phyloP scores from a whole-genome alignment of 2,329 filamentous ascomycete genomes.

The Trichophyton benhamiae region DNA sequence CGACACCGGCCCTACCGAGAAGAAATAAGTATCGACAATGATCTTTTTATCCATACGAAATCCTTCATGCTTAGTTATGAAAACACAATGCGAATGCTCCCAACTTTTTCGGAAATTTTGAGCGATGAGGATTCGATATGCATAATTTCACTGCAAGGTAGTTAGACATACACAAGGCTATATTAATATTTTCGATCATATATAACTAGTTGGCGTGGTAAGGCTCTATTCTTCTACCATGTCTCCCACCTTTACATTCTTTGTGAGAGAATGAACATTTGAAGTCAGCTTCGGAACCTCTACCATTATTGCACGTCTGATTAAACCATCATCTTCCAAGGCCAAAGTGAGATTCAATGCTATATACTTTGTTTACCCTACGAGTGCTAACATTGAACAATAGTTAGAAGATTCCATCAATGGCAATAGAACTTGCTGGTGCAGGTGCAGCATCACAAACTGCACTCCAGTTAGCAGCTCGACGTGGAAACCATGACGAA shows the following conservation, averaged over 20 bases:
- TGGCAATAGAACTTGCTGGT: background rate
- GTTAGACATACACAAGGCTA: background rate
- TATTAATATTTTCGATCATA: background rate
- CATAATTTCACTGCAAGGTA: background rate
- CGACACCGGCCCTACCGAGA: background rate
- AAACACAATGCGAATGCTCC: background rate
- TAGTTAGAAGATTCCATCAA: background rate
- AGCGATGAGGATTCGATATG: background rate
- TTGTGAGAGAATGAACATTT: no score
- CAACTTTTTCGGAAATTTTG: conserved; percentile 1
- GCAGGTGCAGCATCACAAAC: background rate
- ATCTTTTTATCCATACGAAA: background rate
- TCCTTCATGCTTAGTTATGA: background rate
- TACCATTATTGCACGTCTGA: background rate
- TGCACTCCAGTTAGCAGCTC: background rate
- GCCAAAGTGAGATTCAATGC: background rate
- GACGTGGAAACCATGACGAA: conserved; percentile 59
- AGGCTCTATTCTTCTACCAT: background rate
- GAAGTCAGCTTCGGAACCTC: no score
- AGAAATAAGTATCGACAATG: background rate
- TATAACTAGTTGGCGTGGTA: background rate
- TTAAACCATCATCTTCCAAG: background rate
- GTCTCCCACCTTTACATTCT: background rate
- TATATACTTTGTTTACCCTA: background rate
- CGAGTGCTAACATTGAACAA: background rate